Evolutionary conservation across 2,329 filamentous ascomycete genomes (phyloP).

Genomic region (Apiospora malaysiana): DNA sequence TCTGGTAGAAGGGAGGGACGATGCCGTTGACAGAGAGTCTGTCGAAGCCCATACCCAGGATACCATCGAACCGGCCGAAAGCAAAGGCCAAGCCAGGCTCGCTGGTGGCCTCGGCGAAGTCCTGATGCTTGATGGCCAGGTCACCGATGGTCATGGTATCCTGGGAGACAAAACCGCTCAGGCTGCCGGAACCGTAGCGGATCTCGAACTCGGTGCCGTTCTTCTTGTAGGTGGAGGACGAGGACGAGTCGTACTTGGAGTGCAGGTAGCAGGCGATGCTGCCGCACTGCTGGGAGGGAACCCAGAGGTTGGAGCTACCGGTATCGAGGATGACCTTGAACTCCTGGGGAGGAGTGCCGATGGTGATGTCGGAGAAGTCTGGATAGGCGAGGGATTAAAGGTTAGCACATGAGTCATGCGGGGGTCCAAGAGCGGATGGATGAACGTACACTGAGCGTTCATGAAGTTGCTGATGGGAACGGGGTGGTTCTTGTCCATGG

Average conservation of each 20-base stretch:
- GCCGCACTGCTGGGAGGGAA: slow-evolving; percentile 86
- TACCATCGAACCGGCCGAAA: slow-evolving; percentile 97
- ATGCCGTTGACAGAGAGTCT: slow-evolving; percentile 97
- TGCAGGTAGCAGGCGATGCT: slow-evolving; percentile 99
- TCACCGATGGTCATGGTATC: slow-evolving; percentile 89
- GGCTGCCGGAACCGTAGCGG: slow-evolving; percentile 90
- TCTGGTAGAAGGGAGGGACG: slow-evolving; percentile 93
- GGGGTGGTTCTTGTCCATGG: slow-evolving; percentile 47
- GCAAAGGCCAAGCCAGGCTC: slow-evolving; percentile 98
- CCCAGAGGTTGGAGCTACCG: slow-evolving; percentile 98
- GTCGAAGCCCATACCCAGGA: slow-evolving; percentile 92
- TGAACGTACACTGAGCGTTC: slow-evolving; percentile 42
- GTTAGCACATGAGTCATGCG: not conserved
- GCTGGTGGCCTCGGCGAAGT: slow-evolving; percentile 94
- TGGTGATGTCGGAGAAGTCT: slow-evolving; percentile 97
- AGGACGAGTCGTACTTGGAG: slow-evolving; percentile 90
- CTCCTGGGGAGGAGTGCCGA: slow-evolving; percentile 88
- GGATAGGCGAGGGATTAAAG: not conserved
- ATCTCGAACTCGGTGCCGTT: slow-evolving; percentile 95
- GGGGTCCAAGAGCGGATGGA: not conserved
- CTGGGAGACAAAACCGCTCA: slow-evolving; percentile 92
- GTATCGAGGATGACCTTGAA: slow-evolving; percentile 99
- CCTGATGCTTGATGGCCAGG: slow-evolving; percentile 83
- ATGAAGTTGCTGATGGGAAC: slow-evolving; percentile 23
- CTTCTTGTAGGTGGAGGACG: slow-evolving; percentile 89